These are phyloP conservation scores for Trichoderma citrinoviride DNA, from an alignment of 2,329 filamentous ascomycete species.

Conservation along the genomic window DNA sequence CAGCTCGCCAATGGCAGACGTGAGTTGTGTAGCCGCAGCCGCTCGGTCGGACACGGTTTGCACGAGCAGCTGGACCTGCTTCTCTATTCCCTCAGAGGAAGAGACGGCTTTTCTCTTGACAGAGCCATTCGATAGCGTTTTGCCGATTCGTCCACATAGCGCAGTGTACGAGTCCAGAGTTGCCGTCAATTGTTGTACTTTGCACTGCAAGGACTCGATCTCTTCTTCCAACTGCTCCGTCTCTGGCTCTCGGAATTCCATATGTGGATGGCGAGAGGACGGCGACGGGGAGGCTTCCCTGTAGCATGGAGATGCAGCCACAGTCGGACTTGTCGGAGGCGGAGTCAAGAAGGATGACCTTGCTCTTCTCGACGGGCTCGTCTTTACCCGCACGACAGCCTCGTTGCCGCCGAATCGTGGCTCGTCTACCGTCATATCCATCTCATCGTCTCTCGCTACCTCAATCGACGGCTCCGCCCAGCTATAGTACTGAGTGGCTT, in stretches of 20 bases:
- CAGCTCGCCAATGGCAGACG: constrained; percentile 45
- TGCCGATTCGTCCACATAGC: constrained; percentile 39
- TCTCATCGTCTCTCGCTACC: constrained; percentile 44
- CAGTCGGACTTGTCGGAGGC: constrained; percentile 51
- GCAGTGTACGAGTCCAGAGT: constrained; percentile 49
- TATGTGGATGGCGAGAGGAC: constrained; percentile 42
- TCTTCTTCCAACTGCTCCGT: constrained; percentile 46
- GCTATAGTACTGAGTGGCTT: constrained; percentile 38
- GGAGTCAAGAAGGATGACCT: constrained; percentile 54
- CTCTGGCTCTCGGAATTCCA: constrained; percentile 42
- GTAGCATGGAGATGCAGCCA: constrained; percentile 40
- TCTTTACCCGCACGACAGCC: constrained; percentile 50
- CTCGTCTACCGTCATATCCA: constrained; percentile 39
- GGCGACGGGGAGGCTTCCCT: constrained; percentile 23
- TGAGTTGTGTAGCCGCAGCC: constrained; percentile 45
- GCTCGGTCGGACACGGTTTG: constrained; percentile 49
- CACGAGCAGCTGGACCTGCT: constrained; percentile 43
- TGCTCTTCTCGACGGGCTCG: constrained; percentile 49
- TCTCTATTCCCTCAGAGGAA: constrained; percentile 39
- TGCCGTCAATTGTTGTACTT: constrained; percentile 47
- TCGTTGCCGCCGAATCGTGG: constrained; percentile 50
- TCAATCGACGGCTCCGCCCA: constrained; percentile 53
- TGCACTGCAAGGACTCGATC: constrained; percentile 47
- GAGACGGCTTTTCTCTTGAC: constrained; percentile 13
- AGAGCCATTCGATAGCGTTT: constrained; percentile 34